Base-by-base conservation (phyloP, 2,329 filamentous ascomycete genomes). In the Talaromyces marneffei region DNA sequence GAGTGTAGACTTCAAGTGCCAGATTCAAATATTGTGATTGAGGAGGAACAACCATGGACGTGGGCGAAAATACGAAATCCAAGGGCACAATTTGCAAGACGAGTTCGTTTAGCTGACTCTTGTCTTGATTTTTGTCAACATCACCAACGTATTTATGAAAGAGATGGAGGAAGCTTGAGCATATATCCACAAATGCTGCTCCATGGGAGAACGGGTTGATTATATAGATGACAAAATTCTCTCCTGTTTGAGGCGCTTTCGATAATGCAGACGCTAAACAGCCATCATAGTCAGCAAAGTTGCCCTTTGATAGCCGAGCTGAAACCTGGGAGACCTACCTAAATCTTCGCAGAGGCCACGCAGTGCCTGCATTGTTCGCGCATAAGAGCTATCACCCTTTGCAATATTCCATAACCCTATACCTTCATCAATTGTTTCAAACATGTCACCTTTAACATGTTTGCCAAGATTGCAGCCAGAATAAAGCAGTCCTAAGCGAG, bases 11-110 rank as follows among this genome's bases (percentile, higher is more conserved):
- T 66, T 85, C 82, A 31, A 83, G 73, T 10, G 83, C 83, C 48
- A 86, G 71, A 20, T 73, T 77, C 27, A 78, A 65, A 66, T 83
- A 82, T 12, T 79, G 78, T 23, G 69, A 68, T 33, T 80, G 77
- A 12, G 80, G 75, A 23, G 80, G 78, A 7, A 84, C 75, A 18
- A 83, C 78, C 40, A 85, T 73, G 2, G 76, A 77, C 16, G 82
- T 78, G n/a, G 77, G 73, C 0, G 79, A 81, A 35, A 79, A 79
- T 20, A 87, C 71, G 61, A 84, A 82, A 31, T 77, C 76, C 25
- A 84, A 77, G 0, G 85, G 83, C 14, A 87, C 69, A 27, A 87
- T 77, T 65, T 87, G 84, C 31, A 87, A 72, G 12, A 83, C 80
- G 25, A 87, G 70, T 62, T 86, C 83, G 55, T 74, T 71, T 25